A percentile compares a stretch with the other conserved stretches of the same genome.
phyloP scores from a whole-genome alignment of 805 yeast species.

The Metschnikowia drakensbergensis region DNA sequence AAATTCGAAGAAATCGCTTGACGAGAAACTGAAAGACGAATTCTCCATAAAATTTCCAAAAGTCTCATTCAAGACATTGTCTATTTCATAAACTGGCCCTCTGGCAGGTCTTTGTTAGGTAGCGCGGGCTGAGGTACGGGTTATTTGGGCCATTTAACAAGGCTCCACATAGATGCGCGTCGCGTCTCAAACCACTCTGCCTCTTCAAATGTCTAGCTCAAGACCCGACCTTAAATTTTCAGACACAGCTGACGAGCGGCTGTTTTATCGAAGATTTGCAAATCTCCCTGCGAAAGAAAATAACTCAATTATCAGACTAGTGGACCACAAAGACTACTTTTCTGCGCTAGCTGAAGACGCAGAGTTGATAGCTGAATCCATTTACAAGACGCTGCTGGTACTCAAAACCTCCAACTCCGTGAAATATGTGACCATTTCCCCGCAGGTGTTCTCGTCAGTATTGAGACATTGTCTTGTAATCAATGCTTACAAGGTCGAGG shows the following conservation, averaged over 20 bases:
- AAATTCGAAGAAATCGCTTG: too few relatives aligned
- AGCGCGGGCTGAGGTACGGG: conserved; percentile 2
- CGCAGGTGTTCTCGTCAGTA: conserved; percentile 65
- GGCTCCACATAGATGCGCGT: conserved; percentile 5
- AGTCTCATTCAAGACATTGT: too few relatives aligned
- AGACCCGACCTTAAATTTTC: conserved; percentile 45
- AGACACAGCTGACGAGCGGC: conserved; percentile 42
- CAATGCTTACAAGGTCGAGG: conserved; percentile 71
- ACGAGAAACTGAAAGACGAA: too few relatives aligned
- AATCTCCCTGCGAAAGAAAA: conserved; percentile 47
- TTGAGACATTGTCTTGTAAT: conserved; percentile 66
- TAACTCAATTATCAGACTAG: conserved; percentile 56
- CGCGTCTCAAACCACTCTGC: conserved; percentile 5
- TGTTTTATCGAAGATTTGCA: conserved; percentile 41
- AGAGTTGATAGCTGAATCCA: conserved; percentile 70
- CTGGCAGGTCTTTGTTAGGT: not conserved
- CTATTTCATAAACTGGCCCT: not conserved
- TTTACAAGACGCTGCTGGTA: conserved; percentile 81
- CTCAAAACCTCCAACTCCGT: conserved; percentile 54
- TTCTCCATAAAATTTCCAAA: too few relatives aligned
- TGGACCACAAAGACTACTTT: conserved; percentile 78
- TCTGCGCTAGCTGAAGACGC: conserved; percentile 76
- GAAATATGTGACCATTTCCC: conserved; percentile 72
- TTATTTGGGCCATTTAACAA: not conserved
- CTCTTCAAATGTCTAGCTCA: conserved; percentile 33